These are phyloP conservation scores for Aspergillus texensis DNA, from an alignment of 2,329 filamentous ascomycete genomes.

Conservation along the genomic window DNA sequence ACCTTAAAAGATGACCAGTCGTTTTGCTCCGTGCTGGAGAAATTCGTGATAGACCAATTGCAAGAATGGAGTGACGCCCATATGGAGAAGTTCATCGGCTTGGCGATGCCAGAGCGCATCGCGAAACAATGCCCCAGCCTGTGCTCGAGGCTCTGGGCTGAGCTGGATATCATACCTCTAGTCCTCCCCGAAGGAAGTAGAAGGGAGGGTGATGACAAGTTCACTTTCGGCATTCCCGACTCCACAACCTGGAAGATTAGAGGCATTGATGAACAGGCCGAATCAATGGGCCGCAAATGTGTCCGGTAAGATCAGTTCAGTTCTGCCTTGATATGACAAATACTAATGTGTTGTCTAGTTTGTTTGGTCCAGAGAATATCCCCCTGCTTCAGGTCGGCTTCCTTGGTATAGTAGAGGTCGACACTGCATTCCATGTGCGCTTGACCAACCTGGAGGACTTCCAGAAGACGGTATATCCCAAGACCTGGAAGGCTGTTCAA, in stretches of 20 bases:
- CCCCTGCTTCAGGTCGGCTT: conserved; percentile 69
- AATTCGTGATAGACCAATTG: conserved; percentile 62
- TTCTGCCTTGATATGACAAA: neutral
- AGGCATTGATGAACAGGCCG: conserved; percentile 77
- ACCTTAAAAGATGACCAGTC: conserved; percentile 45
- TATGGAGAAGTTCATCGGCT: conserved; percentile 73
- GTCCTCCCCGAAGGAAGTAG: conserved; percentile 53
- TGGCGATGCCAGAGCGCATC: conserved; percentile 66
- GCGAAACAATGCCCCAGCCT: conserved; percentile 64
- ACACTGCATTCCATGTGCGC: conserved; percentile 65
- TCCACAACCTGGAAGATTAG: conserved; percentile 52
- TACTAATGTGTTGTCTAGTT: conserved; percentile 45
- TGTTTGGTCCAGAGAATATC: conserved; percentile 72
- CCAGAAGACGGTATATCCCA: conserved; percentile 59
- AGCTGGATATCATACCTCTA: conserved; percentile 75
- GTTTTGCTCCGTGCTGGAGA: conserved; percentile 53
- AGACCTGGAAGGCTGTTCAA: conserved; percentile 68
- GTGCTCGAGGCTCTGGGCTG: conserved; percentile 72
- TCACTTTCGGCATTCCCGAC: conserved; percentile 32
- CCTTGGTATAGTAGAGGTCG: conserved; percentile 70
- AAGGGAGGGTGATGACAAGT: conserved; percentile 14
- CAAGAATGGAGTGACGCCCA: conserved; percentile 65
- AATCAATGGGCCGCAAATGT: conserved; percentile 79
- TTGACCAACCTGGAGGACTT: conserved; percentile 63
- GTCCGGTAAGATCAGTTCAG: conserved; percentile 57